Evolutionary conservation across 257 asterid species (phyloP).

Genomic region (Solanum pinnatisectum): DNA sequence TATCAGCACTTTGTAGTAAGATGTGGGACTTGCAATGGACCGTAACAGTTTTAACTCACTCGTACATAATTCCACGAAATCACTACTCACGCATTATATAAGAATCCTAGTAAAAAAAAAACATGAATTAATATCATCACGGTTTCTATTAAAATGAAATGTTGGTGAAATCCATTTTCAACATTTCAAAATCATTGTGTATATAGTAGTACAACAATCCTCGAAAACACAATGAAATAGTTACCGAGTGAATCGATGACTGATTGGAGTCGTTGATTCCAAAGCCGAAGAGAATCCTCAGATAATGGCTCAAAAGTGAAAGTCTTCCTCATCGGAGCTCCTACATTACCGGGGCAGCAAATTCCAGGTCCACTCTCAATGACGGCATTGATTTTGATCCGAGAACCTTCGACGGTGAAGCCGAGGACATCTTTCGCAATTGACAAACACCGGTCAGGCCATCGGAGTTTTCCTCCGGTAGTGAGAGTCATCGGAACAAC

Average conservation of each 20-base stretch:
- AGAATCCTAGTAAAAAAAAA: background rate
- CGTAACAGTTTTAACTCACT: background rate
- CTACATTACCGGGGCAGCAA: constrained; percentile 25
- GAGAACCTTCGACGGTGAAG: constrained; percentile 45
- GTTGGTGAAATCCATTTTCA: background rate
- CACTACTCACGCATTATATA: background rate
- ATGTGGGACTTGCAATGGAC: background rate
- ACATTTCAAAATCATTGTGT: background rate
- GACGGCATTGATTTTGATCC: constrained; percentile 42
- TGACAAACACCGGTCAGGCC: constrained; percentile 37
- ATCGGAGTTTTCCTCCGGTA: constrained; percentile 48
- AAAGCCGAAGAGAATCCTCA: constrained; percentile 32
- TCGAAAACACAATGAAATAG: background rate
- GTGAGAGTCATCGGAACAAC: constrained; percentile 37
- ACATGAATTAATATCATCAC: background rate
- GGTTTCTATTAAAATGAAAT: background rate
- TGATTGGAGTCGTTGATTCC: constrained; percentile 54
- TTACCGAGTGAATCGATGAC: constrained; percentile 66
- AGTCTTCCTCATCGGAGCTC: constrained; percentile 33
- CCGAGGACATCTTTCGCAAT: constrained; percentile 71
- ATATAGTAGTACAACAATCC: background rate
- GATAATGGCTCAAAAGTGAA: constrained; percentile 47
- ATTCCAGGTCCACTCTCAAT: constrained; percentile 31
- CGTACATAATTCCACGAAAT: background rate
- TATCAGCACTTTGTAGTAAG: background rate